Evolutionary conservation across 1,284 basidiomycete species (phyloP).

Genomic region (Ceratobasidium theobromae): DNA sequence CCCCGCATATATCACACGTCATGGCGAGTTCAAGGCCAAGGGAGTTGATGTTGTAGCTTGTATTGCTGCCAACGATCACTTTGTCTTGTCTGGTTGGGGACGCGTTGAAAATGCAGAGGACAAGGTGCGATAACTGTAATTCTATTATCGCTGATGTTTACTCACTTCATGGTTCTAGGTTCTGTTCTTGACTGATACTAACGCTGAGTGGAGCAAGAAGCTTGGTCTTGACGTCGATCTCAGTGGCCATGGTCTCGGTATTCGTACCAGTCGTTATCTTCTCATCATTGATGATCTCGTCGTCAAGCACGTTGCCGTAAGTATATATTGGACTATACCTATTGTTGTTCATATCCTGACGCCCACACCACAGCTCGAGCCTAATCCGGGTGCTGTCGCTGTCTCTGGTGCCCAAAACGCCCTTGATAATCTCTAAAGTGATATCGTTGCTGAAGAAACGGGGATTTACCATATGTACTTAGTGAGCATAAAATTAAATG

Average conservation of each 20-base stretch:
- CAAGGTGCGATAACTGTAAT: background rate
- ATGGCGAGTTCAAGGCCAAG: conserved; percentile 69
- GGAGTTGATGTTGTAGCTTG: conserved; percentile 72
- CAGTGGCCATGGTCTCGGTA: conserved; percentile 56
- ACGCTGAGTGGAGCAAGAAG: conserved; percentile 62
- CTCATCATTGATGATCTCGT: conserved; percentile 70
- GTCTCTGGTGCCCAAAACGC: conserved; percentile 69
- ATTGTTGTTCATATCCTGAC: background rate
- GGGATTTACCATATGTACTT: too few relatives aligned
- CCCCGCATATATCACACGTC: conserved; percentile 65
- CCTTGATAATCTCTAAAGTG: conserved; percentile 53
- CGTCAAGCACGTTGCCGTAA: conserved; percentile 61
- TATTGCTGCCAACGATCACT: conserved; percentile 72
- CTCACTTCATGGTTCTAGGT: conserved; percentile 48
- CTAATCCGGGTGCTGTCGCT: conserved; percentile 51
- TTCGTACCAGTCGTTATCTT: conserved; percentile 70
- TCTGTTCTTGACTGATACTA: conserved; percentile 63
- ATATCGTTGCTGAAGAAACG: too few relatives aligned
- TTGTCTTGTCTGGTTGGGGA: conserved; percentile 77
- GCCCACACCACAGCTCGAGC: conserved; percentile 40
- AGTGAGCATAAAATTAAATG: background rate
- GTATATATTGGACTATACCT: conserved; percentile 38
- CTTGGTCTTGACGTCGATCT: conserved; percentile 68
- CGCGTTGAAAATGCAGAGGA: background rate
- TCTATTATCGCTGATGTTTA: background rate